These are phyloP conservation scores for Teunomyces pallodes DNA, from an alignment of 805 yeast species.

Conservation along the genomic window DNA sequence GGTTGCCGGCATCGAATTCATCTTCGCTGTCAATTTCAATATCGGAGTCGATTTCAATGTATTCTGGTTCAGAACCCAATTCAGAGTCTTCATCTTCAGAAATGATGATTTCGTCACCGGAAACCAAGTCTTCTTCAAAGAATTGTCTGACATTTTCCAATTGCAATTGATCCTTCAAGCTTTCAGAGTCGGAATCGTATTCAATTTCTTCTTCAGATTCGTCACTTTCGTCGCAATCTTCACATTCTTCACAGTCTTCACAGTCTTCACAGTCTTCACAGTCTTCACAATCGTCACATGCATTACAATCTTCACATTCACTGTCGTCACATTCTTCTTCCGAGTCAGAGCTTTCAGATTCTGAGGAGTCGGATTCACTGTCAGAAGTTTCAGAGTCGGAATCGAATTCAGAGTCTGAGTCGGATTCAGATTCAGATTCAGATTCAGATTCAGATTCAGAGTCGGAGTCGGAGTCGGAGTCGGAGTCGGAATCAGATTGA, in stretches of 20 bases:
- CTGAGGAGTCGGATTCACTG: constrained; percentile 10
- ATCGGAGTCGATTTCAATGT: constrained; percentile 33
- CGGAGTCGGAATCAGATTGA: constrained; percentile 19
- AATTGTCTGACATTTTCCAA: constrained; percentile 37
- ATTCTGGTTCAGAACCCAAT: constrained; percentile 19
- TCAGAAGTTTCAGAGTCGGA: constrained; percentile 13
- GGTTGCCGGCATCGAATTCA: constrained; percentile 20
- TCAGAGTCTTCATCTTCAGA: constrained; percentile 19
- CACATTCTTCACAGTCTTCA: background rate
- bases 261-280: background rate
- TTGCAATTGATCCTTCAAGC: constrained; percentile 30
- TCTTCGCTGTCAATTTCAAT: constrained; percentile 20
- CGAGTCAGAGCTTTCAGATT: constrained; percentile 11
- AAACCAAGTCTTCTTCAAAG: constrained; percentile 32
- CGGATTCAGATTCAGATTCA: constrained; percentile 14
- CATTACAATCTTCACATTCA: constrained; percentile 4
- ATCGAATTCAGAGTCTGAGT: constrained; percentile 8
- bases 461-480: constrained; percentile 9
- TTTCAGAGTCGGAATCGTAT: constrained; percentile 28
- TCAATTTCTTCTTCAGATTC: constrained; percentile 19
- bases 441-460: constrained; percentile 15
- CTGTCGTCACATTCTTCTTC: constrained; percentile 1
- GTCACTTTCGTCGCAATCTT: background rate
- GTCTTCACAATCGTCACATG: constrained; percentile 12
- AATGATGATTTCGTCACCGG: constrained; percentile 24